Evolutionary conservation across 495 filamentous ascomycete species (phyloP).

Genomic region (Penicillium maclennaniae): DNA sequence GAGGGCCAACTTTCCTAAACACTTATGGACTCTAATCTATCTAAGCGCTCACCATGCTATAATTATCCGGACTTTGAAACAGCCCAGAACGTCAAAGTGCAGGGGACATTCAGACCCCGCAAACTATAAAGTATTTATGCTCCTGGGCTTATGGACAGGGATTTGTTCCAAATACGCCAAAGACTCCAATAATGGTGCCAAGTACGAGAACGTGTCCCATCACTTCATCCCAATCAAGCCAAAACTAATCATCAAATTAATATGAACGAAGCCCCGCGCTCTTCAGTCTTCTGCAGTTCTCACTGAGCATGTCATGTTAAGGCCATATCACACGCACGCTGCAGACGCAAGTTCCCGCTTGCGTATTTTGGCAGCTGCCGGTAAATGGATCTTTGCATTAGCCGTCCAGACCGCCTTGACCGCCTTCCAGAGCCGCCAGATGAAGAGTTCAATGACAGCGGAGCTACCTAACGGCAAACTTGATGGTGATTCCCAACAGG

Average conservation of each 20-base stretch:
- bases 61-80: not conserved
- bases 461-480: conserved; percentile 8
- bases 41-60: not conserved
- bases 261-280: too few relatives aligned
- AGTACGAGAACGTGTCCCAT: not conserved
- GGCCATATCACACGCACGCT: conserved; percentile 7
- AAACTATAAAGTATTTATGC: not conserved
- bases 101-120: not conserved
- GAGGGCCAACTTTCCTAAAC: not conserved
- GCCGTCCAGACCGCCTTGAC: conserved; percentile 13
- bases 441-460: conserved; percentile 17
- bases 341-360: conserved; percentile 6
- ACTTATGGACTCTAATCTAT: not conserved
- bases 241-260: too few relatives aligned
- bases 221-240: not conserved
- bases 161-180: conserved; percentile 4
- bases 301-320: not conserved
- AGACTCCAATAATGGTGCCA: not conserved
- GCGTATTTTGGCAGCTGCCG: conserved; percentile 10
- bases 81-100: not conserved
- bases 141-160: not conserved
- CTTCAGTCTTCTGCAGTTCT: not conserved
- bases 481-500: not conserved
- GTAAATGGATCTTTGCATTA: conserved; percentile 6
- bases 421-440: not conserved